These are phyloP conservation scores for grape (Vitis vinifera) DNA, from an alignment of 164 flowering plant genomes.

Conservation along the genomic window DNA sequence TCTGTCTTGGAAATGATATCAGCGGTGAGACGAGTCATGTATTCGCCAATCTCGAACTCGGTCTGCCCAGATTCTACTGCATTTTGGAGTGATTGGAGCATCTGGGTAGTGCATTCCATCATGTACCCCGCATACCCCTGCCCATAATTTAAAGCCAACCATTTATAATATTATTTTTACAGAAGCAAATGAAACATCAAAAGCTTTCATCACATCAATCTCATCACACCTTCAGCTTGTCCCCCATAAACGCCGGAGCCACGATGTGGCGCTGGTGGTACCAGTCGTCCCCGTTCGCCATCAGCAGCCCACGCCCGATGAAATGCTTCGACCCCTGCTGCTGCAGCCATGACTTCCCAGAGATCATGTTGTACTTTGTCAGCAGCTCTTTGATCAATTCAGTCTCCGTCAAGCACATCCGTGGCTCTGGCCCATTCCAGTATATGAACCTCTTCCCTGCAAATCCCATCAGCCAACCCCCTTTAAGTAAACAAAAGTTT, in stretches of 20 bases:
- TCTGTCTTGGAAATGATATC: slow-evolving; percentile 88
- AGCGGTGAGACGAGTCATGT: slow-evolving; percentile 68
- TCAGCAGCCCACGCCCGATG: slow-evolving; percentile 76
- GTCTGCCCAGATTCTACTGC: slow-evolving; percentile 40
- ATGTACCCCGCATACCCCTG: slow-evolving; percentile 74
- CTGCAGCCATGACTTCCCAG: slow-evolving; percentile 89
- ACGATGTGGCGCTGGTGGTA: slow-evolving; percentile 82
- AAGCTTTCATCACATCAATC: background rate
- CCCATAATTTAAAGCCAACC: background rate
- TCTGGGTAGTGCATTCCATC: slow-evolving; percentile 74
- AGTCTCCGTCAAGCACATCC: slow-evolving; percentile 80
- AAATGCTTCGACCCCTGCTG: slow-evolving; percentile 77
- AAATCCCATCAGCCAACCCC: background rate
- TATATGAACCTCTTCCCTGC: slow-evolving; percentile 81
- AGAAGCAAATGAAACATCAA: background rate
- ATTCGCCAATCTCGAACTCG: slow-evolving; percentile 78
- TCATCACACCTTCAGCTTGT: slow-evolving; percentile 67
- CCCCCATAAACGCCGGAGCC: slow-evolving; percentile 85
- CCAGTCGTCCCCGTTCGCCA: slow-evolving; percentile 96
- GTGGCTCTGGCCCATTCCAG: slow-evolving; percentile 89
- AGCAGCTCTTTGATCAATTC: slow-evolving; percentile 74
- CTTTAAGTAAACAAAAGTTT: too few relatives aligned
- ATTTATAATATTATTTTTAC: background rate
- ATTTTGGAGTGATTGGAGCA: slow-evolving; percentile 49
- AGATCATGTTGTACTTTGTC: slow-evolving; percentile 53